phyloP scores from a whole-genome alignment of 768 basidiomycete genomes.

The Hebeloma cylindrosporum region DNA sequence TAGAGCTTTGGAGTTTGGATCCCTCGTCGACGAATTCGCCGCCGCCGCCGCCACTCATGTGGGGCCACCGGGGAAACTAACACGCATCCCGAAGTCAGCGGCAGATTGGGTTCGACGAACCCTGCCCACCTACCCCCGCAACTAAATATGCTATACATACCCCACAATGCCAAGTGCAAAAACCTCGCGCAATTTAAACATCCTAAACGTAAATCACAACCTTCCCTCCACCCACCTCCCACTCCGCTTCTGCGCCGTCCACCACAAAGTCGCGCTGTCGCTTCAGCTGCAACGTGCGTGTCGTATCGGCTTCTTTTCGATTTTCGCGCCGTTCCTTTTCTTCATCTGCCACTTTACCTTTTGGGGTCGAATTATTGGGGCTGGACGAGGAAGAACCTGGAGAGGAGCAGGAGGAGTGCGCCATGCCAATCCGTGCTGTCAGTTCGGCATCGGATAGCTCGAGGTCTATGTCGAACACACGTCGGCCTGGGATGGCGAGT shows the following conservation, averaged over 20 bases:
- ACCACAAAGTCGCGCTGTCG: slow-evolving; percentile 59
- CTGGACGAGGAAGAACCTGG: not conserved
- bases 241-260: slow-evolving; percentile 64
- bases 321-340: slow-evolving; percentile 2
- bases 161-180: too few relatives aligned
- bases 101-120: too few relatives aligned
- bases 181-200: slow-evolving; percentile 1
- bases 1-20: too few relatives aligned
- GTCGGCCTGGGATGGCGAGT: slow-evolving; percentile 47
- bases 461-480: slow-evolving; percentile 58
- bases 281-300: slow-evolving; percentile 48
- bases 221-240: slow-evolving; percentile 55
- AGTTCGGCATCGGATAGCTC: slow-evolving; percentile 57
- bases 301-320: slow-evolving; percentile 32
- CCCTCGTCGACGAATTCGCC: too few relatives aligned
- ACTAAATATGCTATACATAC: too few relatives aligned
- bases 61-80: too few relatives aligned
- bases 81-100: too few relatives aligned
- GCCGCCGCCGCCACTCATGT: too few relatives aligned
- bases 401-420: slow-evolving; percentile 9
- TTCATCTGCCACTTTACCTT: not conserved
- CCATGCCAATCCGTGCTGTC: slow-evolving; percentile 21
- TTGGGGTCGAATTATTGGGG: not conserved
- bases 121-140: too few relatives aligned
- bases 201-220: slow-evolving; percentile 45